These are phyloP conservation scores for Candida sp. DNA, from an alignment of 1,139 yeast species.

Conservation along the genomic window DNA sequence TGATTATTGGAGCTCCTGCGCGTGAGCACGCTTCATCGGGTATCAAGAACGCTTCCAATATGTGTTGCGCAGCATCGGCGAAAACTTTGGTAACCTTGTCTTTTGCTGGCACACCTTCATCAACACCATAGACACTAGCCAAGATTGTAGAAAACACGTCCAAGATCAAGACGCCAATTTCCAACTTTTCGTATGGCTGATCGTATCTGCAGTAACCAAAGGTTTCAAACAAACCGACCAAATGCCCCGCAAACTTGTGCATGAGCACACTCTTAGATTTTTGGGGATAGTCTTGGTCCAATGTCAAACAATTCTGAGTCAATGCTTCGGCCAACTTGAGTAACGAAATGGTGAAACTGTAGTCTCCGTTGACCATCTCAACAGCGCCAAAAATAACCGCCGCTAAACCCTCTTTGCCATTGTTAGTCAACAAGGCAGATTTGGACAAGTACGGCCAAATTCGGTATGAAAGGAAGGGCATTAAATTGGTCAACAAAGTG, in stretches of 20 bases:
- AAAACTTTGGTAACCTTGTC: conserved; percentile 54
- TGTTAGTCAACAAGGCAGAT: conserved; percentile 65
- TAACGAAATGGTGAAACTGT: conserved; percentile 63
- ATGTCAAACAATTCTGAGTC: conserved; percentile 54
- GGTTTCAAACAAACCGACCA: conserved; percentile 73
- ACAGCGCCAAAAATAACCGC: conserved; percentile 69
- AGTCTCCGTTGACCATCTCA: conserved; percentile 74
- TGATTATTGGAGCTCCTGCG: conserved; percentile 59
- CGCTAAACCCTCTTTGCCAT: conserved; percentile 74
- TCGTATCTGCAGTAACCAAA: conserved; percentile 72
- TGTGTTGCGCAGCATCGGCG: conserved; percentile 50
- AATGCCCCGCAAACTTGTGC: conserved; percentile 57
- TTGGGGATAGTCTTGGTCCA: conserved; percentile 38
- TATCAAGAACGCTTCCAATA: conserved; percentile 61
- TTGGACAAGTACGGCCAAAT: conserved; percentile 82
- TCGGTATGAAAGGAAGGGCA: conserved; percentile 58
- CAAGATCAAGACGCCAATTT: conserved; percentile 63
- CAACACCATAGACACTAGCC: conserved; percentile 60
- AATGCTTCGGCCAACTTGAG: conserved; percentile 59
- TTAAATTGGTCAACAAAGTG: conserved; percentile 53
- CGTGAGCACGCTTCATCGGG: conserved; percentile 54
- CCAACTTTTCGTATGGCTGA: conserved; percentile 58
- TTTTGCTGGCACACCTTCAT: conserved; percentile 39
- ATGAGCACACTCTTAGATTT: conserved; percentile 59
- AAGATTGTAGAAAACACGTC: conserved; percentile 61